Evolutionary conservation across 1,139 yeast genomes (phyloP), one percentile per base, ranked within the genome.

Genomic region (Chernovozyma aurita): DNA sequence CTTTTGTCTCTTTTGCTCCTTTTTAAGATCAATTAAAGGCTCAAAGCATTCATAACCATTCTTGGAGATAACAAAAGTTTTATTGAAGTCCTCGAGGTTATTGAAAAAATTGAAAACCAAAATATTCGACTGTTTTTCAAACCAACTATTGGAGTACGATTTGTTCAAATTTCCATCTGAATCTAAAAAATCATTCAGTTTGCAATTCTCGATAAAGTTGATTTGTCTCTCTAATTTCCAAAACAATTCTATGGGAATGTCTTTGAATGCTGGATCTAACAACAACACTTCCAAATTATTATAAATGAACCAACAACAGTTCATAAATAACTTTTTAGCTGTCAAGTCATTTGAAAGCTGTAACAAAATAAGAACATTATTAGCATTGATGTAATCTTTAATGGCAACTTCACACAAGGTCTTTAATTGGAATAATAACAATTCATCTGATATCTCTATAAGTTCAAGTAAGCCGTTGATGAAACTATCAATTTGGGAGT

Each of bases 301-400:
- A 46, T 74, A 78, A 13, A 86, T 67, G 45, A 74, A 85, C 79
- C 86, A 80, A 28, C 82, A 62, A 49, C 95, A 78, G 37, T 75
- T 72, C 36, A 70, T 64, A 41, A 78, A 68, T 24, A 88, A 54
- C 46, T 80, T 77, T 7, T 59, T 53, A 2, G 87, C 85, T 12
- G 70, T 59, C 37, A 73, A 62, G 26, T 59, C 49, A 30, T 70
- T 70, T 0, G 94, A 72, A 49, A 80, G 80, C 8, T 69, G 61
- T 22, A 85, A 52, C 13, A 87, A 52, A 2, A 70, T 45, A 27
- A 78, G 61, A 1, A 81, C 87, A 46, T 83, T 85, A 13, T 82
- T 85, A 13, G 77, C 62, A 11, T 60, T 63, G 9, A 86, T 73
- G 42, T 79, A 73, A 39, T 77, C 82, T 33, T 76, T 66, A 7